Percentiles rank a stretch among this genome's conserved stretches.
Conservation (phyloP, 768 basidiomycete genomes). For the Rhizopogon salebrosus region DNA sequence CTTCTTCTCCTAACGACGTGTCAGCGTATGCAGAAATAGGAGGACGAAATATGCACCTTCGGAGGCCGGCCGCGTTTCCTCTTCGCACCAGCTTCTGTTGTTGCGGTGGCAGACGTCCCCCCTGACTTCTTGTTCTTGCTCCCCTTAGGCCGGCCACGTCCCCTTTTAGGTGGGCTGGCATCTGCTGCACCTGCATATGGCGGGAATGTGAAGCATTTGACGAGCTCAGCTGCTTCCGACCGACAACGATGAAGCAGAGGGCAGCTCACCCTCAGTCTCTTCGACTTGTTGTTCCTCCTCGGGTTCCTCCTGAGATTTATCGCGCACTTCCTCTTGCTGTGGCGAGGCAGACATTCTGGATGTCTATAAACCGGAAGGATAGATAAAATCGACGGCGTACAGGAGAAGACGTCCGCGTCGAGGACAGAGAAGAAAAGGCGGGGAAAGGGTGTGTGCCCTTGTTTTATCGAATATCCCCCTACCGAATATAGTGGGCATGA, state of each 20-base stretch:
- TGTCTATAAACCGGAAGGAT: slow-evolving; percentile 10
- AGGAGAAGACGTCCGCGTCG: slow-evolving; percentile 29
- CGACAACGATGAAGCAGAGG: slow-evolving; percentile 8
- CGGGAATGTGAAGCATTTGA: slow-evolving; percentile 16
- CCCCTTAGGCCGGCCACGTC: slow-evolving; percentile 86
- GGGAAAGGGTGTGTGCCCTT: slow-evolving; percentile 58
- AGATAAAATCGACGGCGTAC: slow-evolving; percentile 16
- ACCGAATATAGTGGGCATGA: slow-evolving; percentile 63
- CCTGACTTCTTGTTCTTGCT: slow-evolving; percentile 67
- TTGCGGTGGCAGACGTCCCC: slow-evolving; percentile 25
- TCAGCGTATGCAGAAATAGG: slow-evolving; percentile 13
- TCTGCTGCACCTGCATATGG: slow-evolving; percentile 34
- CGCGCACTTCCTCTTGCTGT: slow-evolving; percentile 46
- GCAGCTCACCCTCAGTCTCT: slow-evolving; percentile 26
- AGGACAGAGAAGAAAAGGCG: slow-evolving; percentile 47
- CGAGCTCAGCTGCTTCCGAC: slow-evolving; percentile 8
- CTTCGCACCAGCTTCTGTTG: slow-evolving; percentile 28
- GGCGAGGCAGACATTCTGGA: slow-evolving; percentile 60
- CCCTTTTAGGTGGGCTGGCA: slow-evolving; percentile 56
- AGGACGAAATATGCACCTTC: slow-evolving; percentile 34
- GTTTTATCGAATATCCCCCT: slow-evolving; percentile 73
- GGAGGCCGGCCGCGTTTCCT: slow-evolving; percentile 47
- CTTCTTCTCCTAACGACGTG: slow-evolving; percentile 27
- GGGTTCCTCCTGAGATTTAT: slow-evolving; percentile 58
- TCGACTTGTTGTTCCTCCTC: slow-evolving; percentile 35